Evolutionary conservation across 2,329 filamentous ascomycete species (phyloP).

Genomic region (Aspergillus sp.): DNA sequence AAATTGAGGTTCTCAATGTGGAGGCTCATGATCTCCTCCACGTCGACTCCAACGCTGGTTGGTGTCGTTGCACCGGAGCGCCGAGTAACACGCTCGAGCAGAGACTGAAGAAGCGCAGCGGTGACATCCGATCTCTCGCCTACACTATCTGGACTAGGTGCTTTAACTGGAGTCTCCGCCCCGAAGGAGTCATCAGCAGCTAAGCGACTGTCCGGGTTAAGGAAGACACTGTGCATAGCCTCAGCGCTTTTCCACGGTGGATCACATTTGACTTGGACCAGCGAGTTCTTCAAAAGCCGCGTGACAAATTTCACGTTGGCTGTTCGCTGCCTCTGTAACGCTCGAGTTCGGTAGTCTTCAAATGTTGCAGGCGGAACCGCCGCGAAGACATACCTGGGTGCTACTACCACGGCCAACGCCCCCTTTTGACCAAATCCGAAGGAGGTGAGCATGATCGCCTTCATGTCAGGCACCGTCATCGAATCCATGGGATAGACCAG

Average conservation of each 20-base stretch:
- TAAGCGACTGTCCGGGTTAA: constrained; percentile 18
- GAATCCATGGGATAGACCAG: constrained; percentile 36
- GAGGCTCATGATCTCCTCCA: constrained; percentile 77
- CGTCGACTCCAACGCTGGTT: constrained; percentile 17
- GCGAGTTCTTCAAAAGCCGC: constrained; percentile 14
- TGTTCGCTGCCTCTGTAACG: constrained; percentile 12
- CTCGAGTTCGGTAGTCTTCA: constrained; percentile 16
- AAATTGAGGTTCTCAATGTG: constrained; percentile 94
- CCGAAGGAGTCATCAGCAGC: constrained; percentile 1
- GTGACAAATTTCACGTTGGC: constrained; percentile 13
- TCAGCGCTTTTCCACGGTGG: constrained; percentile 18
- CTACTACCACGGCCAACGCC: constrained; percentile 39
- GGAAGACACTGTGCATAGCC: constrained; percentile 15
- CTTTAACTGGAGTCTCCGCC: neutral
- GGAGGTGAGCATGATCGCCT: constrained; percentile 43
- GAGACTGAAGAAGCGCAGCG: constrained; percentile 11
- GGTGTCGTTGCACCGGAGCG: neutral
- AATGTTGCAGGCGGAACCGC: constrained; percentile 20
- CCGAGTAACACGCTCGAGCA: constrained; percentile 8
- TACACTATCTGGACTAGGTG: too few relatives aligned
- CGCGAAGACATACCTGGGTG: constrained; percentile 40
- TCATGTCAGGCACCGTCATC: constrained; percentile 27
- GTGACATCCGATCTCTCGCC: neutral
- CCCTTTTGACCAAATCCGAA: constrained; percentile 53
- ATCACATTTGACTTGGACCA: constrained; percentile 21